Percentiles rank a stretch among this genome's conserved stretches.
phyloP scores from a whole-genome alignment of 2,329 filamentous ascomycete species.

The Canariomyces notabilis region DNA sequence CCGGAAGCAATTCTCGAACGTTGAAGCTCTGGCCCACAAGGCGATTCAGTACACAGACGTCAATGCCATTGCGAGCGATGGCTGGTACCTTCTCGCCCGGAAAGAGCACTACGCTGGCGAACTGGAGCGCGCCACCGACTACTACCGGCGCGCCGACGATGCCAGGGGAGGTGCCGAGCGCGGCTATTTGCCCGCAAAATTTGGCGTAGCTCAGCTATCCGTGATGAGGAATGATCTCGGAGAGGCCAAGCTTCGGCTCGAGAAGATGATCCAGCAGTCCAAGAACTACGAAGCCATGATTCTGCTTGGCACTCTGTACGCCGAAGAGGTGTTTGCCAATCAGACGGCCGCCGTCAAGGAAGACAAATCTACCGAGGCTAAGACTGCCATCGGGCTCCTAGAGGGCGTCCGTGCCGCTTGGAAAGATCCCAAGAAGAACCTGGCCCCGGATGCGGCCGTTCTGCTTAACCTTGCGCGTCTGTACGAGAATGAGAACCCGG shows the following conservation, averaged over 20 bases:
- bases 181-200: constrained; percentile 90
- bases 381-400: constrained; percentile 79
- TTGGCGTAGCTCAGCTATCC: constrained; percentile 85
- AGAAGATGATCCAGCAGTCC: constrained; percentile 87
- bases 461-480: constrained; percentile 86
- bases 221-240: constrained; percentile 79
- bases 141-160: constrained; percentile 85
- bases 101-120: constrained; percentile 86
- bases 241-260: constrained; percentile 86
- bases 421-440: constrained; percentile 87
- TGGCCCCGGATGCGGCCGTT: constrained; percentile 77
- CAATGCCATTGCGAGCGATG: constrained; percentile 93
- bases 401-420: constrained; percentile 81
- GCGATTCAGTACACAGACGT: constrained; percentile 95
- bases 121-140: constrained; percentile 69
- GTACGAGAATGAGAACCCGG: constrained; percentile 79
- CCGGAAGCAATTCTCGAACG: constrained; percentile 72
- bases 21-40: constrained; percentile 82
- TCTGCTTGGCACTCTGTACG: constrained; percentile 83
- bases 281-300: constrained; percentile 87
- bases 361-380: constrained; percentile 78
- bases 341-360: constrained; percentile 71
- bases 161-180: constrained; percentile 86
- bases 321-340: constrained; percentile 84
- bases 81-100: constrained; percentile 89